A percentile compares a stretch with the other conserved stretches of the same genome.
Evolutionary conservation across 768 basidiomycete species (phyloP).

Genomic region (Russula ochroleuca): DNA sequence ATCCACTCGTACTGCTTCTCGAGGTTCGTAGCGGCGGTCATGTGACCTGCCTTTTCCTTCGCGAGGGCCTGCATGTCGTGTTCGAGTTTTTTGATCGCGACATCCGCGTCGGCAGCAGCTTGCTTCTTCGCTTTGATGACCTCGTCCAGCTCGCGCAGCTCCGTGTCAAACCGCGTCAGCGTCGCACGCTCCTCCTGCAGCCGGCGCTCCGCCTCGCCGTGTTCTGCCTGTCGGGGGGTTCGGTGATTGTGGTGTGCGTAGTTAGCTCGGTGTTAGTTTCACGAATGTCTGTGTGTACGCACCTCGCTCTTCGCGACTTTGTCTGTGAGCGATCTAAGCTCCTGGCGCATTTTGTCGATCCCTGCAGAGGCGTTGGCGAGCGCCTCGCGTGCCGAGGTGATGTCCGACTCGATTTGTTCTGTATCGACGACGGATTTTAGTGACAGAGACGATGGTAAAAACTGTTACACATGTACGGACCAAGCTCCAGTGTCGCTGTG

Average conservation of each 20-base stretch:
- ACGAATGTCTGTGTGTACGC: background rate
- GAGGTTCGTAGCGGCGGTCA: slow-evolving; percentile 52
- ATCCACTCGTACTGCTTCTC: slow-evolving; percentile 91
- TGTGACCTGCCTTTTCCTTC: slow-evolving; percentile 60
- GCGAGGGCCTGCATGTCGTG: slow-evolving; percentile 59
- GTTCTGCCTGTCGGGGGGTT: slow-evolving; percentile 45
- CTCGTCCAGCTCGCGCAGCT: slow-evolving; percentile 77
- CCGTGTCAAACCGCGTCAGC: slow-evolving; percentile 81
- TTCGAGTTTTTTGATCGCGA: slow-evolving; percentile 59
- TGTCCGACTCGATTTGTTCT: slow-evolving; percentile 83
- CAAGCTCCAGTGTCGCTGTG: slow-evolving; percentile 81
- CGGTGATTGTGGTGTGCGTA: background rate
- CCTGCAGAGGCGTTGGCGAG: slow-evolving; percentile 8
- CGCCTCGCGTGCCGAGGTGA: slow-evolving; percentile 34
- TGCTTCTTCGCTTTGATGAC: slow-evolving; percentile 80
- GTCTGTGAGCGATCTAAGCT: slow-evolving; percentile 17
- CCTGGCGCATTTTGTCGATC: slow-evolving; percentile 20
- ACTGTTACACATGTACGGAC: slow-evolving; percentile 41
- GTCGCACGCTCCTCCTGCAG: slow-evolving; percentile 85
- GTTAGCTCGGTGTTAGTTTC: background rate
- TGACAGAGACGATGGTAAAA: background rate
- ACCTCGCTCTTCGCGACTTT: slow-evolving; percentile 10
- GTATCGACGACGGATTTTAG: background rate
- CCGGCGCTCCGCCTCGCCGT: slow-evolving; percentile 62
- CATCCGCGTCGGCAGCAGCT: slow-evolving; percentile 60